A percentile compares a stretch with the other conserved stretches of the same genome.
These are phyloP conservation scores for Hypoxylon rubiginosum DNA, from an alignment of 2,329 filamentous ascomycete species.

Conservation along the genomic window DNA sequence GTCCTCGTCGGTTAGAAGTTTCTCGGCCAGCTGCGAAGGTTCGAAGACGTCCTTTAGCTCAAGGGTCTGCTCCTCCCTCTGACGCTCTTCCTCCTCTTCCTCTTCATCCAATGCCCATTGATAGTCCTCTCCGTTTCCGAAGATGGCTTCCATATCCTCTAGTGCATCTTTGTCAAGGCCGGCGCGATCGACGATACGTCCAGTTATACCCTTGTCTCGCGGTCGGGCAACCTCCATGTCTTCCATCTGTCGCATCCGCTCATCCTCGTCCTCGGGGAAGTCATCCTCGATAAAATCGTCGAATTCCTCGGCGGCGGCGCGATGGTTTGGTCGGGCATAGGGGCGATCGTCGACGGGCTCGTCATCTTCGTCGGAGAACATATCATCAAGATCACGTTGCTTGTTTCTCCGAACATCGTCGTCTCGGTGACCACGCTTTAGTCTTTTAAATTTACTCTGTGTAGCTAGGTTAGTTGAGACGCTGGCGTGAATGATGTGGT, in stretches of 20 bases:
- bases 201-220: slow-evolving; percentile 75
- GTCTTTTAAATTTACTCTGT: slow-evolving; percentile 92
- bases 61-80: slow-evolving; percentile 84
- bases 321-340: slow-evolving; percentile 66
- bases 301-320: slow-evolving; percentile 81
- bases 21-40: slow-evolving; percentile 92
- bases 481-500: not conserved
- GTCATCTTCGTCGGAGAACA: slow-evolving; percentile 96
- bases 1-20: slow-evolving; percentile 94
- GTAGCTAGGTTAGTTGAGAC: slow-evolving; percentile 28
- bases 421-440: slow-evolving; percentile 90
- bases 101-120: slow-evolving; percentile 93
- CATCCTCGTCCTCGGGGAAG: slow-evolving; percentile 87
- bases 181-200: slow-evolving; percentile 80
- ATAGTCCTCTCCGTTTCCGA: slow-evolving; percentile 95
- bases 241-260: slow-evolving; percentile 80
- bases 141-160: slow-evolving; percentile 96
- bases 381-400: slow-evolving; percentile 84
- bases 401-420: slow-evolving; percentile 75
- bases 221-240: slow-evolving; percentile 91
- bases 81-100: slow-evolving; percentile 84
- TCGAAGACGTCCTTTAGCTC: slow-evolving; percentile 99
- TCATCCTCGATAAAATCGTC: slow-evolving; percentile 98
- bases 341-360: slow-evolving; percentile 70
- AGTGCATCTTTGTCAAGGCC: slow-evolving; percentile 92